Evolutionary conservation across 1,284 basidiomycete genomes (phyloP).

Genomic region (Ustilago tritici): DNA sequence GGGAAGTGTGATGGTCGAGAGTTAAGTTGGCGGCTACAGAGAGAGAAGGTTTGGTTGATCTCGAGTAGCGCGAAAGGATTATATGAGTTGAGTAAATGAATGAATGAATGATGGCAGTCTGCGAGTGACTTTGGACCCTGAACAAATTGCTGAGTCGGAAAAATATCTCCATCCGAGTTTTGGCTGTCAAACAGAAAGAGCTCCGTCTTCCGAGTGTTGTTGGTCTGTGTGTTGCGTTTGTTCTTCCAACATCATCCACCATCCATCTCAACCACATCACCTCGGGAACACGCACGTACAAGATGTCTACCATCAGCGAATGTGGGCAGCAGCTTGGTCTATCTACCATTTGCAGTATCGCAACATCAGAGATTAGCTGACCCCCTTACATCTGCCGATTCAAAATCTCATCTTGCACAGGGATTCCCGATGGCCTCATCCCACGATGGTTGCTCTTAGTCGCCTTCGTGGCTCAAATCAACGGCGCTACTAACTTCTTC

Average conservation of each 20-base stretch:
- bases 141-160: slow-evolving; percentile 3
- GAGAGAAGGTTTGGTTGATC: slow-evolving; percentile 1
- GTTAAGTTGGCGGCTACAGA: neutral
- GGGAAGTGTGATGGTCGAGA: slow-evolving; percentile 11
- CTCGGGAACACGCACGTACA: neutral
- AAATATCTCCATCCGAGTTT: neutral
- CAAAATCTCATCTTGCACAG: slow-evolving; percentile 15
- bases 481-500: slow-evolving; percentile 61
- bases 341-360: neutral
- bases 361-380: neutral
- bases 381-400: neutral
- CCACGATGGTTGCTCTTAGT: slow-evolving; percentile 66
- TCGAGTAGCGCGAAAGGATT: neutral
- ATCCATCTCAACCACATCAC: neutral
- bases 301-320: slow-evolving; percentile 28
- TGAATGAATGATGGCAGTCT: neutral
- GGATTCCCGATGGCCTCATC: slow-evolving; percentile 53
- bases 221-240: slow-evolving; percentile 9
- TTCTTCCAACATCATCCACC: neutral
- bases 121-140: slow-evolving; percentile 23
- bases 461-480: slow-evolving; percentile 55
- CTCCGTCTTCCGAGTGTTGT: slow-evolving; percentile 31
- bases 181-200: slow-evolving; percentile 17
- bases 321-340: slow-evolving; percentile 6
- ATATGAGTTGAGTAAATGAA: neutral